Evolutionary conservation across 129 eudicot genomes (phyloP), one percentile per base, ranked within the genome.

Genomic region (Tagetes erecta): DNA sequence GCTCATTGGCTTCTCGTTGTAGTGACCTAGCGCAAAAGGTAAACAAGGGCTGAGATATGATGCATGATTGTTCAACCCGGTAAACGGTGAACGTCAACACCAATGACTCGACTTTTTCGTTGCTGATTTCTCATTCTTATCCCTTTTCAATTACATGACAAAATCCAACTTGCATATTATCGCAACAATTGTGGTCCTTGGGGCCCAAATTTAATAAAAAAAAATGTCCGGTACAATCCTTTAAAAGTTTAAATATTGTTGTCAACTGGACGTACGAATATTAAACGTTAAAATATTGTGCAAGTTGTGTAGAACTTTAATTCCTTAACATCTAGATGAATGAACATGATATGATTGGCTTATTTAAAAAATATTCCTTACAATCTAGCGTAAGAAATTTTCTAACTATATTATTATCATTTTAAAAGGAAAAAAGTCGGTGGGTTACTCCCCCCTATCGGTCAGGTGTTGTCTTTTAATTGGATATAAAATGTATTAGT

Each of bases 71-170:
- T 20, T 20, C 27, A 20, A 20, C 0, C 27, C 27, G 36, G 12
- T 35, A 36, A 1, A 36, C 35, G 30, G 33, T 44, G 30, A 67
- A 42, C 53, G 37, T 50, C 47, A 37, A 50, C 74, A 20, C 50
- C 47, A 51, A 35, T 8, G 12, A 13, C 11, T 30, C 1, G 34
- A 69, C 46, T 50, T 69, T 35, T 41, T 34, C 10, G 4, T 38
- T 55, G 66, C 65, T 71, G 76, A 72, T 58, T 56, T 73, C 47
- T 6, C 57, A 44, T 58, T 73, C 77, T 73, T 73, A 73, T 73
- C 77, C 68, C 33, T 36, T 73, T 72, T 31, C 56, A 9, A 27
- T 60, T 13, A 33, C 77, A 33, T 27, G 42, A 30, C 68, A 58
- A 57, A 44, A 8, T 0, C 77, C 64, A 73, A 58, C 68, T 73